These are phyloP conservation scores for Pseudocercospora pini-densiflorae DNA, from an alignment of 2,329 filamentous ascomycete species.

Conservation along the genomic window DNA sequence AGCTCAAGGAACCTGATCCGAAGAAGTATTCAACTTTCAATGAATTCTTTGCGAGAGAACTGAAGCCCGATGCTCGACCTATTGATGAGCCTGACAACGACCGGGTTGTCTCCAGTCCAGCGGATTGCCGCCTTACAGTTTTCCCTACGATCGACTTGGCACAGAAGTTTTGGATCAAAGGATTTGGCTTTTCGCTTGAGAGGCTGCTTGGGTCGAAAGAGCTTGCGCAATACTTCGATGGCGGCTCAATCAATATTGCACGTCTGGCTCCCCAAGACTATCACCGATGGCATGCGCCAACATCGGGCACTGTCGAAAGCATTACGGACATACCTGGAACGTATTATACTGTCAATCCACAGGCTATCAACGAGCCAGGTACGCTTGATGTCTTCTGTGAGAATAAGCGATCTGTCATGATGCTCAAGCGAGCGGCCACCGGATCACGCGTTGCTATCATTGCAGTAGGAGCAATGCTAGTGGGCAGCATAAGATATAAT, in stretches of 20 bases:
- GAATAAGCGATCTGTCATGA: constrained; percentile 48
- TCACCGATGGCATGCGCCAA: constrained; percentile 47
- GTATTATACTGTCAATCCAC: constrained; percentile 50
- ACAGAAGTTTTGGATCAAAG: constrained; percentile 51
- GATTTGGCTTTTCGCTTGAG: constrained; percentile 45
- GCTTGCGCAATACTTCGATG: constrained; percentile 41
- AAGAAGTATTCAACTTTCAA: constrained; percentile 48
- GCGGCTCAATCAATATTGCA: constrained; percentile 45
- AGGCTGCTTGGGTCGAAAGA: constrained; percentile 36
- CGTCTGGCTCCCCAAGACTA: constrained; percentile 50
- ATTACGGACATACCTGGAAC: constrained; percentile 46
- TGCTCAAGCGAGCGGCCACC: constrained; percentile 38
- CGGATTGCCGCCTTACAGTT: constrained; percentile 47
- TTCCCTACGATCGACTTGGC: constrained; percentile 46
- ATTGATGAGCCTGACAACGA: constrained; percentile 43
- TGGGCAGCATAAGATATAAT: constrained; percentile 49
- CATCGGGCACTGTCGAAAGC: constrained; percentile 39
- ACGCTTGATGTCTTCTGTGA: constrained; percentile 50
- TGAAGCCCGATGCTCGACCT: constrained; percentile 43
- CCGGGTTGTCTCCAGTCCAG: constrained; percentile 39
- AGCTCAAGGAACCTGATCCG: constrained; percentile 46
- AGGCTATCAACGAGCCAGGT: constrained; percentile 47
- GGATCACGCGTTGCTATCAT: constrained; percentile 42
- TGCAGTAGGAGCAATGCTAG: constrained; percentile 51
- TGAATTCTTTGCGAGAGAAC: constrained; percentile 48